Percentiles rank a stretch among this genome's conserved stretches.
These are phyloP conservation scores for Colletotrichum ledebouriae DNA, from an alignment of 2,329 filamentous ascomycete genomes.

Conservation along the genomic window DNA sequence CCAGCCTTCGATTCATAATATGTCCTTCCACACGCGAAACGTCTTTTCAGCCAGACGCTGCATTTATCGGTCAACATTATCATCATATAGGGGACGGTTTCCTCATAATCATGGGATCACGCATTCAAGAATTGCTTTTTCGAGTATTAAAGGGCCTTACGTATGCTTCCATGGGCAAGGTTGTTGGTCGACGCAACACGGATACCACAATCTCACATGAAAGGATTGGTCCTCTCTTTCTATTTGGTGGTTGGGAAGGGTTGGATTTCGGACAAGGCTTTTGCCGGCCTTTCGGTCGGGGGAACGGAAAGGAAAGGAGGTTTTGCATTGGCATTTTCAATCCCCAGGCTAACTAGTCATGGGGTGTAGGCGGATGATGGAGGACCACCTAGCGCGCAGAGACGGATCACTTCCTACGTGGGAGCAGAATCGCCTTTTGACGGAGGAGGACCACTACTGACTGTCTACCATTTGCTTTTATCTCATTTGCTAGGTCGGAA, in stretches of 20 bases:
- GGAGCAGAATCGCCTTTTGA: too few relatives aligned
- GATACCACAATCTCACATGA: slow-evolving; percentile 32
- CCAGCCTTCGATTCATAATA: slow-evolving; percentile 21
- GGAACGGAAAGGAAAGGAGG: neutral
- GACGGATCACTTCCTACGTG: too few relatives aligned
- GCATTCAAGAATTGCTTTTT: slow-evolving; percentile 28
- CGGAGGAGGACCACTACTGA: slow-evolving; percentile 4
- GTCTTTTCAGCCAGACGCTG: slow-evolving; percentile 20
- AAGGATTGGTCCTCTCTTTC: slow-evolving; percentile 13
- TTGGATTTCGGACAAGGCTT: slow-evolving; percentile 23
- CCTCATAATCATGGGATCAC: slow-evolving; percentile 37
- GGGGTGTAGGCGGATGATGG: slow-evolving; percentile 20
- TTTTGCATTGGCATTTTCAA: slow-evolving; percentile 27
- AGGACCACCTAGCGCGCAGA: neutral
- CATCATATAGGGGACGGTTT: slow-evolving; percentile 23
- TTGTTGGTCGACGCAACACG: slow-evolving; percentile 30
- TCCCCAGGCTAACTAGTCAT: slow-evolving; percentile 7
- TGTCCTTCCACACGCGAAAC: slow-evolving; percentile 18
- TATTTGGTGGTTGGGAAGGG: slow-evolving; percentile 7
- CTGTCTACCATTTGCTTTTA: slow-evolving; percentile 20
- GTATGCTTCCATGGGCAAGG: slow-evolving; percentile 42
- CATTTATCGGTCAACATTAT: slow-evolving; percentile 24
- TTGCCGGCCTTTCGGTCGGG: slow-evolving; percentile 1
- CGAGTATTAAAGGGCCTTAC: slow-evolving; percentile 26
- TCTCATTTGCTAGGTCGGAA: neutral